Evolutionary conservation across 2,329 filamentous ascomycete species (phyloP), one percentile per base, ranked within the genome.

Genomic region (Botrytis sinoallii): DNA sequence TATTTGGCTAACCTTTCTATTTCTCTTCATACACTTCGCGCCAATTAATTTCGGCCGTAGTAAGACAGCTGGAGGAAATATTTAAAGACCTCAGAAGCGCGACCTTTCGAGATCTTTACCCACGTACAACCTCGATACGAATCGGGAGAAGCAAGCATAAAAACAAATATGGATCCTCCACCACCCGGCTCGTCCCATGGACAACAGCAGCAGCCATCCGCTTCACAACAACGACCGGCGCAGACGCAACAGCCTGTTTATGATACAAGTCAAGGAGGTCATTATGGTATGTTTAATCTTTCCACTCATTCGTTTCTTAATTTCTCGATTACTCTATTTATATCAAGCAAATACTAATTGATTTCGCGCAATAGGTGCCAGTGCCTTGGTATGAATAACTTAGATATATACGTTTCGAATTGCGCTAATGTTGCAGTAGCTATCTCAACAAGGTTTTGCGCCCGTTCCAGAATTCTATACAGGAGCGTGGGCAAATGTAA

Each of bases 401-500:
- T 29, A 44, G 4, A n/a, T 20, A n/a, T 32, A 72, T 74, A 68
- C 57, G 35, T 61, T 61, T 73, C 42, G 35, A 42, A 55, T 44
- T 18, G 2, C 76, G 78, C 78, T 82, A 74, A 80, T 75, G 75
- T 67, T 68, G 72, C 64, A 76, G 75, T 85, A 96, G 93, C 91
- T 98, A 78, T 93, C 95, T 67, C 90, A 91, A 63, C 91, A 94
- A 84, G 94, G 94, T 73, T 96, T 93, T 83, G 93, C 94, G 65
- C 94, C 95, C n/a, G 91, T 90, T 75, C 87, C 94, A 64, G 95
- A 98, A 83, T 89, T 97, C 73, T 98, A 98, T 84, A 95, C 93
- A 1, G 95, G 95, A 25, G 92, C 94, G 75, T 98, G 95, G 95
- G 92, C 94, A 79, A 99, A 99, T 85, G 95, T 96, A 86, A 81